Evolutionary conservation across 139 green algal genomes (phyloP), one percentile per base, ranked within the genome.

Genomic region (Pycnococcus provasolii): DNA sequence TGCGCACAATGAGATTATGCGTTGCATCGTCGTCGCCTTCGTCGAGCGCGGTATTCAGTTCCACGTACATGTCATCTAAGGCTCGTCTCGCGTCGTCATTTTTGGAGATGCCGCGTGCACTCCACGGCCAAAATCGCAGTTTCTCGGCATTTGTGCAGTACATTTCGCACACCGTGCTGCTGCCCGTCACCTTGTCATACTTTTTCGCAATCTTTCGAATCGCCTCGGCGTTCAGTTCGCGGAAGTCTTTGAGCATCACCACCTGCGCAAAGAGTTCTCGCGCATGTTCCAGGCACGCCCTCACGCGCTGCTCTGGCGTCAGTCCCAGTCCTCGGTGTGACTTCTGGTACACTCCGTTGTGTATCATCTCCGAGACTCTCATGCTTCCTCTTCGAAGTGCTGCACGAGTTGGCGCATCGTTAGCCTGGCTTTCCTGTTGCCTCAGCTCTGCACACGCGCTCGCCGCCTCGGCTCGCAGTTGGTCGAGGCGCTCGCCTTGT

Each of bases 131-230:
- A 60, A 60, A 60, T 11, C 0, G 26, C 6, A 60, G 9, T 13
- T 60, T 7, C 9, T 8, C 6, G 9, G 26, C 41, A 26, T 26
- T 37, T 13, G 54, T 60, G 54, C 54, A 60, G 42, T 60, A 60
- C 9, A 13, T 13, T 5, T 37, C 54, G 9, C 54, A 26, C 26
- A 26, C 42, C 54, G 54, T 60, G 9, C 9, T 60, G 4, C 5
- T 60, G 8, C 5, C 5, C 54, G 54, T 6, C 54, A 44, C 54
- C 9, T 60, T 60, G 42, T 60, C 54, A 8, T 44, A 7, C 54
- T 60, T 60, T 37, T 60, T 60, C 9, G 54, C 42, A 37, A 60
- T 60, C 42, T 60, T 60, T 5, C 54, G 54, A 60, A 60, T 60
- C 26, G 6, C 54, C 54, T 44, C 54, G 5, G 54, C 54, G 8